Evolutionary conservation across 2,329 filamentous ascomycete genomes (phyloP).

Genomic region (Cordyceps pruinosa): DNA sequence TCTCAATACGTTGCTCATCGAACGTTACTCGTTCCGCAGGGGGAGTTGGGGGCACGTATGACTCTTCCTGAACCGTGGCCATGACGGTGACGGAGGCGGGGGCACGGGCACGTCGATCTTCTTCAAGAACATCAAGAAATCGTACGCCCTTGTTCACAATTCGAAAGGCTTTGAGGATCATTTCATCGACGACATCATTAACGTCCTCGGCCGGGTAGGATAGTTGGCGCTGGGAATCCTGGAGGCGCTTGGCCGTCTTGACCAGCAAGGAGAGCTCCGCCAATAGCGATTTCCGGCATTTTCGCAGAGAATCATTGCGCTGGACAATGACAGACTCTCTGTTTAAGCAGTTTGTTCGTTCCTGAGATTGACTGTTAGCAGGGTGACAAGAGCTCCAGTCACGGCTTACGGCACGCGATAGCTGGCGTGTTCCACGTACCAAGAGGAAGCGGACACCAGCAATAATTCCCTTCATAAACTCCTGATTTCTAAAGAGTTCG

Average conservation of each 20-base stretch:
- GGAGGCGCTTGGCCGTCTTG: conserved; percentile 78
- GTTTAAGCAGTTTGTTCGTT: conserved; percentile 81
- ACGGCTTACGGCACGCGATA: no score
- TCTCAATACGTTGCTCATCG: conserved; percentile 29
- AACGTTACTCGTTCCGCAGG: conserved; percentile 52
- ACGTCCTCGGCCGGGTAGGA: conserved; percentile 47
- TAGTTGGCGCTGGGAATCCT: conserved; percentile 58
- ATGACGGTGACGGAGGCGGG: conserved; percentile 52
- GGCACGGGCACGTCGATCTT: conserved; percentile 45
- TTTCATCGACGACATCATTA: conserved; percentile 79
- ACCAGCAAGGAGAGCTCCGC: conserved; percentile 86
- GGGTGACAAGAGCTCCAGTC: neutral
- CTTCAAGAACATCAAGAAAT: conserved; percentile 81
- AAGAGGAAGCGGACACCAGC: conserved; percentile 85
- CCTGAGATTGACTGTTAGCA: conserved; percentile 41
- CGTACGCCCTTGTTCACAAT: conserved; percentile 86
- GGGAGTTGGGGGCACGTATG: conserved; percentile 54
- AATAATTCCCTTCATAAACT: conserved; percentile 90
- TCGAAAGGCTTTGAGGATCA: conserved; percentile 88
- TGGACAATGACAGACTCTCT: conserved; percentile 71
- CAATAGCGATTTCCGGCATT: conserved; percentile 77
- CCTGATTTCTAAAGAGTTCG: conserved; percentile 79
- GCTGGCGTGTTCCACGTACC: conserved; percentile 47
- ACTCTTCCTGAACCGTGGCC: conserved; percentile 53
- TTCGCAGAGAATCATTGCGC: conserved; percentile 66